These are phyloP conservation scores for Citrus sinensis DNA, from an alignment of 345 rosid species.

Conservation along the genomic window DNA sequence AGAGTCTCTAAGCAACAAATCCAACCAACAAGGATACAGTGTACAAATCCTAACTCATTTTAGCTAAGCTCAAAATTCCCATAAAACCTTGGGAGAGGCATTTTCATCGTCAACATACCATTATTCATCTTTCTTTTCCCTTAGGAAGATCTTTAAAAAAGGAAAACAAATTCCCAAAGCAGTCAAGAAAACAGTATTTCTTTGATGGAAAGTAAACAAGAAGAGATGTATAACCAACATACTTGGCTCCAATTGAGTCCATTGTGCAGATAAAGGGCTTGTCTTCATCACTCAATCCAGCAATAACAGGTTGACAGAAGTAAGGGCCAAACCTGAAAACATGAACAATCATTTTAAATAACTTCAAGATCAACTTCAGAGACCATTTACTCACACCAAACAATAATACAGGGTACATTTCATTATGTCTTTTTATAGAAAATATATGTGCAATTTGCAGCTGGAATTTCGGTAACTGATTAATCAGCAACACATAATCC, in stretches of 20 bases:
- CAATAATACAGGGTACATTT: background rate
- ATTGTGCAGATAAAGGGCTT: conserved; percentile 97
- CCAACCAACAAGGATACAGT: background rate
- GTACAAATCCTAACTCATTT: background rate
- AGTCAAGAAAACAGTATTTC: background rate
- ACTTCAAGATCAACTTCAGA: background rate
- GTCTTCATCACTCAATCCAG: conserved; percentile 89
- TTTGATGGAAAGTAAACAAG: background rate
- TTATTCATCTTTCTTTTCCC: background rate
- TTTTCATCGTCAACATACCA: background rate
- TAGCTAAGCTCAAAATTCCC: background rate
- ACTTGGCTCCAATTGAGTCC: conserved; percentile 99
- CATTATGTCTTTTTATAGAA: background rate
- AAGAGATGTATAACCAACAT: conserved; percentile 24
- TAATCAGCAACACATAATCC: background rate
- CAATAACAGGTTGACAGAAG: conserved; percentile 95
- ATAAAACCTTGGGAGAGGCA: background rate
- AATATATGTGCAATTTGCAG: background rate
- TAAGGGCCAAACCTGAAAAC: conserved; percentile 87
- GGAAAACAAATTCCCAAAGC: background rate
- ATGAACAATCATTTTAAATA: background rate
- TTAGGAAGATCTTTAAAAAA: background rate
- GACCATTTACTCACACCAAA: background rate
- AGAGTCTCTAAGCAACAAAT: background rate
- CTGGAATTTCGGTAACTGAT: background rate